Conservation (phyloP, 73 alveolate genomes). For the Breviolum minutum region DNA sequence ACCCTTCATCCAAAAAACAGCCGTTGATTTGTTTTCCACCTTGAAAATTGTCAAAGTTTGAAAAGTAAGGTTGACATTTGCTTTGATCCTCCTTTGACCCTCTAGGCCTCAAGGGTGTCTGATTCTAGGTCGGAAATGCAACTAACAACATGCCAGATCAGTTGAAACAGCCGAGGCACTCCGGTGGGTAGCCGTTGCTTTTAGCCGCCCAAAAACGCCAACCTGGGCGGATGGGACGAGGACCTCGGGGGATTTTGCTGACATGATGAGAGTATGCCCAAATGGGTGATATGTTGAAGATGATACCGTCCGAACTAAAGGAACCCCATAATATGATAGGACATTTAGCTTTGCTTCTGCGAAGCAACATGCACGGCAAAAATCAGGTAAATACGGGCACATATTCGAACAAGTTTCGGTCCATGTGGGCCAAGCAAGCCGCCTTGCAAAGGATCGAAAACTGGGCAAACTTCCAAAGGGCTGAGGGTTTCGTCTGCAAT, state of each 20-base stretch:
- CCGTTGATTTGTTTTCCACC: no score
- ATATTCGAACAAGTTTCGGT: background rate
- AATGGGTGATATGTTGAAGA: no score
- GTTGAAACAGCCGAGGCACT: constrained; percentile 26
- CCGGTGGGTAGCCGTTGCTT: constrained; percentile 46
- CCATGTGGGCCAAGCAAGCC: constrained; percentile 85
- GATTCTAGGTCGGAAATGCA: no score
- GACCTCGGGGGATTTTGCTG: background rate
- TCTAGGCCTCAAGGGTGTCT: no score
- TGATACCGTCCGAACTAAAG: no score
- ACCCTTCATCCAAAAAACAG: background rate
- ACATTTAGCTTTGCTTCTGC: background rate
- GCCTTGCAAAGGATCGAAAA: constrained; percentile 8
- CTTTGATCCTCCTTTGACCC: no score
- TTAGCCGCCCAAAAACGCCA: constrained; percentile 85
- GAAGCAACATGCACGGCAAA: background rate
- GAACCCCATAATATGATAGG: no score
- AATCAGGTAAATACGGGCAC: background rate
- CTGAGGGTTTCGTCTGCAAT: background rate
- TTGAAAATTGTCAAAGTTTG: no score
- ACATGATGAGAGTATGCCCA: no score
- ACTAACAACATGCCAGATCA: no score
- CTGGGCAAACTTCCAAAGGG: no score
- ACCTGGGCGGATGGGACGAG: background rate
- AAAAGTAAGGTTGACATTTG: no score